A percentile compares a stretch with the other conserved stretches of the same genome.
Conservation (phyloP, 1,139 yeast species). For the Zygotorulaspora mrakii region DNA sequence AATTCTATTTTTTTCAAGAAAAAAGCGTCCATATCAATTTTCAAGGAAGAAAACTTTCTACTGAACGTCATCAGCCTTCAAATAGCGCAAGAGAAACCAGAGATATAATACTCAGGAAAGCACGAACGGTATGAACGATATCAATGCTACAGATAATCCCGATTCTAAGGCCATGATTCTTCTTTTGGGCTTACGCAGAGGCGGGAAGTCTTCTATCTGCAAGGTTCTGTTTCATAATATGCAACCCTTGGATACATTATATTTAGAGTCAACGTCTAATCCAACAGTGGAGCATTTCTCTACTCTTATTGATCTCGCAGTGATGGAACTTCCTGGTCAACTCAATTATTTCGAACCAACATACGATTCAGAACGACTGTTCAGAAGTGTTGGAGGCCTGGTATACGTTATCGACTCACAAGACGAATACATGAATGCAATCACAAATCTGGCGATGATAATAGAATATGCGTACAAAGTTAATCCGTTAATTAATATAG, state of each 20-base stretch:
- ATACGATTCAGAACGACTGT: slow-evolving; percentile 72
- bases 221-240: slow-evolving; percentile 94
- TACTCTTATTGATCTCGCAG: slow-evolving; percentile 79
- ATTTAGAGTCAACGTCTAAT: slow-evolving; percentile 82
- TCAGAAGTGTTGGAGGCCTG: slow-evolving; percentile 84
- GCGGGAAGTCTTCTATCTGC: slow-evolving; percentile 87
- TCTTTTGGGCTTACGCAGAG: slow-evolving; percentile 76
- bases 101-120: too few species aligned
- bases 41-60: too few species aligned
- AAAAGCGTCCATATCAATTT: too few species aligned
- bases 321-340: slow-evolving; percentile 97
- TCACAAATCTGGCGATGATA: slow-evolving; percentile 83
- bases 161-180: slow-evolving; percentile 68
- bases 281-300: slow-evolving; percentile 78
- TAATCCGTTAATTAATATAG: slow-evolving; percentile 82
- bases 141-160: slow-evolving; percentile 20
- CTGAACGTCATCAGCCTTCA: too few species aligned
- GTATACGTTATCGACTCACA: slow-evolving; percentile 93
- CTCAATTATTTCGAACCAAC: slow-evolving; percentile 81
- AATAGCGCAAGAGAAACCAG: too few species aligned
- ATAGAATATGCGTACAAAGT: slow-evolving; percentile 84
- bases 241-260: slow-evolving; percentile 92
- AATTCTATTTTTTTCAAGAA: too few species aligned
- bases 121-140: slow-evolving; percentile 1
- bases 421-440: slow-evolving; percentile 89